These are phyloP conservation scores for Amaranthus palmeri DNA, from an alignment of 148 eudicot genomes.

Conservation along the genomic window DNA sequence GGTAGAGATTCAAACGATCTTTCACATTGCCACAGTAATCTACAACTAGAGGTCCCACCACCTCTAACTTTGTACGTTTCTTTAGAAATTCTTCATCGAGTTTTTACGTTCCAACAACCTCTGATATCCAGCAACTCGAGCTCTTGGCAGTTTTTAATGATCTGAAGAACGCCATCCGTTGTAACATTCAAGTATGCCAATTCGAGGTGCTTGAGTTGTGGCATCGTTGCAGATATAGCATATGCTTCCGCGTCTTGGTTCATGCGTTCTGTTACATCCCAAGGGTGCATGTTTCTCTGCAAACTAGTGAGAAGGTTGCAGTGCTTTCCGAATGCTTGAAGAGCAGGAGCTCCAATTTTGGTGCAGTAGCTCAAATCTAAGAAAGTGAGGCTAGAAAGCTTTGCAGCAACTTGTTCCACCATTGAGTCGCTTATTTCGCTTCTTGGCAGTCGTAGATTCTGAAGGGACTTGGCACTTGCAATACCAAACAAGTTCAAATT, in stretches of 20 bases:
- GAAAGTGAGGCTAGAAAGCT: slow-evolving; percentile 41
- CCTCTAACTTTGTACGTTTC: slow-evolving; percentile 35
- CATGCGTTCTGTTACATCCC: slow-evolving; percentile 39
- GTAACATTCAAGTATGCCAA: slow-evolving; percentile 52
- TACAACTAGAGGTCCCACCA: slow-evolving; percentile 57
- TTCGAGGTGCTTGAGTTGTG: slow-evolving; percentile 72
- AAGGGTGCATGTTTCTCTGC: slow-evolving; percentile 60
- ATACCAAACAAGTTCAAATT: slow-evolving; percentile 12
- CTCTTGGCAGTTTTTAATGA: slow-evolving; percentile 33
- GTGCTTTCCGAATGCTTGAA: slow-evolving; percentile 48
- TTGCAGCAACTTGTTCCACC: slow-evolving; percentile 43
- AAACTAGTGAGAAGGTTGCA: slow-evolving; percentile 46
- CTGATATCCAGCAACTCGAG: slow-evolving; percentile 62
- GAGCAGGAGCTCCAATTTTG: slow-evolving; percentile 49
- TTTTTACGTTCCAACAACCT: slow-evolving; percentile 78
- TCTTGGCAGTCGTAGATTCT: slow-evolving; percentile 45
- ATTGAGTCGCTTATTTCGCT: slow-evolving; percentile 49
- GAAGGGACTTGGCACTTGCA: slow-evolving; percentile 60
- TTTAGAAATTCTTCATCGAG: slow-evolving; percentile 45
- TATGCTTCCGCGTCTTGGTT: slow-evolving; percentile 69
- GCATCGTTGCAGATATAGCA: slow-evolving; percentile 70
- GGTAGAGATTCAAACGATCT: slow-evolving; percentile 27
- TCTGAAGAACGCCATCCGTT: slow-evolving; percentile 35
- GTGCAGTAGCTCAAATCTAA: slow-evolving; percentile 67
- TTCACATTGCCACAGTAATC: slow-evolving; percentile 26